Evolutionary conservation across 805 yeast genomes (phyloP).

Genomic region (Nakazawaea wickerhamii): DNA sequence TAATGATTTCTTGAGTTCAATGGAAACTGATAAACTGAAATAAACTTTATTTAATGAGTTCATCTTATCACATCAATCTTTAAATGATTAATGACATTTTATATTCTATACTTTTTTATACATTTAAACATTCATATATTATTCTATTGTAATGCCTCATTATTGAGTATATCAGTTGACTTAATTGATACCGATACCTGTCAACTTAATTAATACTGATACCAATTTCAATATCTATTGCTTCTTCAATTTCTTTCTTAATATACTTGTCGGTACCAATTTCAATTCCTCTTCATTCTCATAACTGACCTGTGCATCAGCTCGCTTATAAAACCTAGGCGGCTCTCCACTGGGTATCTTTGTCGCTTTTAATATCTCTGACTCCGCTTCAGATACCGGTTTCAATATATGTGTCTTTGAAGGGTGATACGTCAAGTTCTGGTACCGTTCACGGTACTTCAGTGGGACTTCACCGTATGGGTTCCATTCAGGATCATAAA

Average conservation of each 20-base stretch:
- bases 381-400: not conserved
- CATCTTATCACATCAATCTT: no score
- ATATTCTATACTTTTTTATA: no score
- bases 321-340: constrained; percentile 41
- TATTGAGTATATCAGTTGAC: no score
- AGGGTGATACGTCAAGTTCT: constrained; percentile 29
- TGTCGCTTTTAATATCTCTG: constrained; percentile 4
- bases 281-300: constrained; percentile 14
- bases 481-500: constrained; percentile 63
- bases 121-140: no score
- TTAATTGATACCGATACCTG: no score
- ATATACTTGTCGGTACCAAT: constrained; percentile 19
- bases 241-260: constrained; percentile 10
- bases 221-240: not conserved
- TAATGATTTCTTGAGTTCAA: constrained; percentile 15
- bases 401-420: constrained; percentile 14
- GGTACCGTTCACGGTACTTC: constrained; percentile 20
- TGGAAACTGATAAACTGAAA: not conserved
- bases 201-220: no score
- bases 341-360: constrained; percentile 36
- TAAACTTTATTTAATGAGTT: not conserved
- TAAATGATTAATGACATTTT: constrained; percentile 3
- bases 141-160: no score
- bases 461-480: constrained; percentile 52
- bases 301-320: constrained; percentile 16